These are phyloP conservation scores for Aphanomyces astaci DNA, from an alignment of 352 stramenopile genomes.

Conservation along the genomic window DNA sequence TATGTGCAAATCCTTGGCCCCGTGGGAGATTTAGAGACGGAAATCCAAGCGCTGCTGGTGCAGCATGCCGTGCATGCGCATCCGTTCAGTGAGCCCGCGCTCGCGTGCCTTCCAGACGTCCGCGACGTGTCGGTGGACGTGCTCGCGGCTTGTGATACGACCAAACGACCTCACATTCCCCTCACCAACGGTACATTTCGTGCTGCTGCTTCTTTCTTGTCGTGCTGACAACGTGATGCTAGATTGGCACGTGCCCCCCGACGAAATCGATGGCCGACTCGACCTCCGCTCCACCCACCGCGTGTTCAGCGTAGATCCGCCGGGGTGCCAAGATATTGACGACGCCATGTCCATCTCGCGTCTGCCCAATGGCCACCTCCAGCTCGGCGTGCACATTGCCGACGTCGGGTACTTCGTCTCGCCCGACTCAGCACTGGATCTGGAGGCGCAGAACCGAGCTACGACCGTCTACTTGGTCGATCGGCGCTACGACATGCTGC, in stretches of 20 bases:
- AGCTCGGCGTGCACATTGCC: conserved; percentile 98
- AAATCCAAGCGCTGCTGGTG: conserved; percentile 75
- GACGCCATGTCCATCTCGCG: conserved; percentile 93
- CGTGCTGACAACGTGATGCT: conserved; percentile 37
- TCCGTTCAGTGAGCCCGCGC: conserved; percentile 75
- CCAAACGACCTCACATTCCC: conserved; percentile 40
- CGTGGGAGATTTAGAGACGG: conserved; percentile 54
- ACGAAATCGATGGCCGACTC: conserved; percentile 44
- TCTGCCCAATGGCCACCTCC: conserved; percentile 88
- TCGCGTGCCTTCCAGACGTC: conserved; percentile 71
- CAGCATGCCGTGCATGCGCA: conserved; percentile 75
- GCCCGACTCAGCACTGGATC: conserved; percentile 89
- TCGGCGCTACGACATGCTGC: conserved; percentile 91
- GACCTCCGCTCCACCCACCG: conserved; percentile 63
- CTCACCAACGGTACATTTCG: conserved; percentile 8
- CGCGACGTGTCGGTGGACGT: conserved; percentile 55
- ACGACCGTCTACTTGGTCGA: conserved; percentile 99
- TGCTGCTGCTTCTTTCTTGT: neutral
- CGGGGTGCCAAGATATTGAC: conserved; percentile 86
- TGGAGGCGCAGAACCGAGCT: conserved; percentile 85
- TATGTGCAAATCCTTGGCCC: conserved; percentile 67
- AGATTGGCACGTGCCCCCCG: conserved; percentile 54
- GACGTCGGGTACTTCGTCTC: conserved; percentile 99
- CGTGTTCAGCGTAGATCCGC: conserved; percentile 86
- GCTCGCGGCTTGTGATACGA: conserved; percentile 66